Evolutionary conservation across 441 rosid genomes (phyloP).

Genomic region (Pelargonium fulgidum): DNA sequence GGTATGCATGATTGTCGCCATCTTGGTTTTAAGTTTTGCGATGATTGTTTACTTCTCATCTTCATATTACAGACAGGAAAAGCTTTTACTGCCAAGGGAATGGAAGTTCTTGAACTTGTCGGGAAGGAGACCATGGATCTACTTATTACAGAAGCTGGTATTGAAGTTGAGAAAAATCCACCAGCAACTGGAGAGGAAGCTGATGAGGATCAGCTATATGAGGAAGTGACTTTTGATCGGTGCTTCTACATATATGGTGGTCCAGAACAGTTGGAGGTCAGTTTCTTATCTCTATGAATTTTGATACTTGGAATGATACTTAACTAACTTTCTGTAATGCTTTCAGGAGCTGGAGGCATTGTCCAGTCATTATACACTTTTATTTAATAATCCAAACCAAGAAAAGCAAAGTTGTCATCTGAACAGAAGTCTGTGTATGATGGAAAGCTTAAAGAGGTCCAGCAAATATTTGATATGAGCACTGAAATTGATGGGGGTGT

Average conservation of each 20-base stretch:
- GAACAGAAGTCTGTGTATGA: conserved; percentile 70
- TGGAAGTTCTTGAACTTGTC: conserved; percentile 88
- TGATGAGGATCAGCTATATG: conserved; percentile 63
- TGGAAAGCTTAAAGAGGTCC: conserved; percentile 75
- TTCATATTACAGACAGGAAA: conserved; percentile 63
- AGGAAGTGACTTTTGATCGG: conserved; percentile 89
- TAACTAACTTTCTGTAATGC: conserved; percentile 15
- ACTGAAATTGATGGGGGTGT: conserved; percentile 45
- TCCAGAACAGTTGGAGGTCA: conserved; percentile 94
- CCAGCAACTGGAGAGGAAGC: conserved; percentile 31
- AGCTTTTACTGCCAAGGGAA: conserved; percentile 88
- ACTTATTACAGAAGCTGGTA: conserved; percentile 74
- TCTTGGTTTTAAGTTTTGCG: conserved; percentile 16
- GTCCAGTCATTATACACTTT: conserved; percentile 72
- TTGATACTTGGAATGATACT: conserved; percentile 19
- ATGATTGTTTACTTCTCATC: conserved; percentile 18
- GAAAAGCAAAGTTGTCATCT: conserved; percentile 69
- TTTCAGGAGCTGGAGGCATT: conserved; percentile 90
- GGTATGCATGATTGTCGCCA: conserved; percentile 38
- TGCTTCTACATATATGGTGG: conserved; percentile 99
- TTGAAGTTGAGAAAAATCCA: conserved; percentile 53
- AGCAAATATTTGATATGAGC: conserved; percentile 58
- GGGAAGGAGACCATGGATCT: conserved; percentile 97
- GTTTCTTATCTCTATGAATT: conserved; percentile 20
- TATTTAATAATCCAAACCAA: conserved; percentile 79